Percentiles rank a stretch among this genome's conserved stretches.
Evolutionary conservation across 23 red algal species (phyloP).

Genomic region (Gracilaria gracilis): DNA sequence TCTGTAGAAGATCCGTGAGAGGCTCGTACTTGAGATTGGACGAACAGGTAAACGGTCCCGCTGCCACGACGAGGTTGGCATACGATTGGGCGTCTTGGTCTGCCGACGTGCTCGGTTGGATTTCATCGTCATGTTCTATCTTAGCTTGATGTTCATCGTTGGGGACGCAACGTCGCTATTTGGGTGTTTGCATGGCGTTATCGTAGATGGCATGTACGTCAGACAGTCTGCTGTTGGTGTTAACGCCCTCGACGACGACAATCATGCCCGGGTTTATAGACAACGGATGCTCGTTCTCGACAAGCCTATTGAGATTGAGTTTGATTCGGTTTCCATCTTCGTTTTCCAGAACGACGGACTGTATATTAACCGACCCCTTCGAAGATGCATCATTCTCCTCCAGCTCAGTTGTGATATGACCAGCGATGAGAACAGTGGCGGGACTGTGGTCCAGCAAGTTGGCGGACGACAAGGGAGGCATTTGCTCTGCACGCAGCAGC

Average conservation of each 20-base stretch:
- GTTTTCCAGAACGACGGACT: constrained; percentile 63
- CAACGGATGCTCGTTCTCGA: constrained; percentile 26
- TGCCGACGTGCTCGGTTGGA: background rate
- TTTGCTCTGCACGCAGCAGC: constrained; percentile 5
- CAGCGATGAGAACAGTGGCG: constrained; percentile 1
- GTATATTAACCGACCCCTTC: constrained; percentile 6
- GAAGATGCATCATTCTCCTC: constrained; percentile 18
- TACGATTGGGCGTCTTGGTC: background rate
- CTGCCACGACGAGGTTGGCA: constrained; percentile 33
- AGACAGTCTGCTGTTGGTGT: constrained; percentile 62
- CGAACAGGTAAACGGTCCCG: constrained; percentile 48
- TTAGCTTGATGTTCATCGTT: background rate
- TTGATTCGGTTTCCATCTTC: constrained; percentile 63
- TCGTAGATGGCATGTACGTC: constrained; percentile 70
- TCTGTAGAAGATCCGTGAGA: constrained; percentile 42
- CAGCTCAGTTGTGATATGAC: constrained; percentile 50
- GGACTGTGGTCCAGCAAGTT: background rate
- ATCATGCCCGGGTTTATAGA: constrained; percentile 57
- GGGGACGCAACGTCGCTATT: background rate
- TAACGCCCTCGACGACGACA: constrained; percentile 69
- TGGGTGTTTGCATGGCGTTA: constrained; percentile 32
- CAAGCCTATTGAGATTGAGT: constrained; percentile 37
- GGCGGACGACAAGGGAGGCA: background rate
- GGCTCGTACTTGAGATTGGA: constrained; percentile 59
- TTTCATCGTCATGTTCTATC: background rate